Base-by-base conservation (phyloP, 768 basidiomycete species). In the Boletus rubropictus region DNA sequence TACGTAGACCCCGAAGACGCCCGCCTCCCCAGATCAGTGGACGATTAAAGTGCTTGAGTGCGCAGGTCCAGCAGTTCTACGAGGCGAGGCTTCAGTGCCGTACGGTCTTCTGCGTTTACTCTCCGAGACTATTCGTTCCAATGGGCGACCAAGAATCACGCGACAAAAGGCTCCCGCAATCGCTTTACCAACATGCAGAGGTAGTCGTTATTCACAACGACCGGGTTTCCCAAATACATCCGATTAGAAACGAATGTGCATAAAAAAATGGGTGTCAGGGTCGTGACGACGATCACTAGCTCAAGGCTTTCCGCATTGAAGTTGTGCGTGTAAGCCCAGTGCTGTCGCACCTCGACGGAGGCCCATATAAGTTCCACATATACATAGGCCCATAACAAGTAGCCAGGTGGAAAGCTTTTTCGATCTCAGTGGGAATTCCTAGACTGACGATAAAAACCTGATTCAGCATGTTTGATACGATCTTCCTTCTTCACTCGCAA, bases 31-130 rank as follows among this genome's bases (percentile, higher is more conserved):
- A 31, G 2, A 21, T 56, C 44, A 62, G 32, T 56, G 50, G 3
- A 62, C 57, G 11, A 62, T 61, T 33, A 56, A 36, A 7, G 52
- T 59, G 39, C 31, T 59, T 7, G 59, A 9, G 51, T 49, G n/a
- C 36, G 56, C 15, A 62, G 11, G 15, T 56, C 50, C 22, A 56
- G 2, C 4, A 62, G 27, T 15, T 53, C 59, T 11, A 12, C 4
- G n/a, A n/a, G n/a, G 7, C 39, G 46, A 34, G 56, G 60, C 15
- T 53, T 51, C 15, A 51, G 56, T 0, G 59, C 46, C 3, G 61
- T 61, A 20, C 59, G 51, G 17, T 60, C 59, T 28, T 59, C 60
- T 9, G 60, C 59, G 8, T 48, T 50, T 5, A 62, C 52, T 9
- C 57, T 53, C 29, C 47, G 48, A 43, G 50, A 61, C 28, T 51